Evolutionary conservation across 2,329 filamentous ascomycete species (phyloP).

Genomic region (Teratosphaeria destructans): DNA sequence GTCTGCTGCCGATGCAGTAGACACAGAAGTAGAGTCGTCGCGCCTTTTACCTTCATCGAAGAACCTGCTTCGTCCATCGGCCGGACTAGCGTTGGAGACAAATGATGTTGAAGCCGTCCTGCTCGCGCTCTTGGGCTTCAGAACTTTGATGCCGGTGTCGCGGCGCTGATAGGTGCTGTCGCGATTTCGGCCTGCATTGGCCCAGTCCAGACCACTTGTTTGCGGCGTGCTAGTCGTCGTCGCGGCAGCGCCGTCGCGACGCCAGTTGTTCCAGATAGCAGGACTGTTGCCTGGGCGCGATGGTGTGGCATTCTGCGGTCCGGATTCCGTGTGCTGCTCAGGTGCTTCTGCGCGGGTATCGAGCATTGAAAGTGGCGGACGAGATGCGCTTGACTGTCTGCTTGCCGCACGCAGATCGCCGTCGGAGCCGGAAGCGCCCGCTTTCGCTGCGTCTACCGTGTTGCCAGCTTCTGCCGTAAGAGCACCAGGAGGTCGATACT

Average conservation of each 20-base stretch:
- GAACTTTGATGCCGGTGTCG: constrained; percentile 76
- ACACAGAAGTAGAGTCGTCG: constrained; percentile 6
- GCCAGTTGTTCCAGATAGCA: constrained; percentile 41
- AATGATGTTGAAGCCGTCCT: constrained; percentile 39
- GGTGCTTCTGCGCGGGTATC: constrained; percentile 12
- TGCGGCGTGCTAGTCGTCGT: constrained; percentile 6
- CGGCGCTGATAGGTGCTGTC: constrained; percentile 58
- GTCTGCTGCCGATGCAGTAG: constrained; percentile 3
- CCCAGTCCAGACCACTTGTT: constrained; percentile 38
- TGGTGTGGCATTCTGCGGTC: constrained; percentile 7
- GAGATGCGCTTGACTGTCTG: constrained; percentile 11
- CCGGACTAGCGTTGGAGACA: constrained; percentile 13
- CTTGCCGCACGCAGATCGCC: constrained; percentile 15
- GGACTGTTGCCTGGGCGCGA: constrained; percentile 19
- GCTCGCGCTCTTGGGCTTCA: constrained; percentile 62
- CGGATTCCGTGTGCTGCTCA: constrained; percentile 1
- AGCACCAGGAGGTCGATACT: constrained; percentile 21
- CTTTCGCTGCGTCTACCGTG: constrained; percentile 9
- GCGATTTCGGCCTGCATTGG: constrained; percentile 44
- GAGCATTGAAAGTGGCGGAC: constrained; percentile 16
- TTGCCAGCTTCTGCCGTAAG: constrained; percentile 12
- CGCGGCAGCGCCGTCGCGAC: constrained; percentile 28
- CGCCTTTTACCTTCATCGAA: constrained; percentile 38
- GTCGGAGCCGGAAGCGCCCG: constrained; percentile 15
- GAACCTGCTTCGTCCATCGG: constrained; percentile 31